These are phyloP conservation scores for Suhomyces kilbournensis DNA, from an alignment of 805 yeast genomes.

Conservation along the genomic window DNA sequence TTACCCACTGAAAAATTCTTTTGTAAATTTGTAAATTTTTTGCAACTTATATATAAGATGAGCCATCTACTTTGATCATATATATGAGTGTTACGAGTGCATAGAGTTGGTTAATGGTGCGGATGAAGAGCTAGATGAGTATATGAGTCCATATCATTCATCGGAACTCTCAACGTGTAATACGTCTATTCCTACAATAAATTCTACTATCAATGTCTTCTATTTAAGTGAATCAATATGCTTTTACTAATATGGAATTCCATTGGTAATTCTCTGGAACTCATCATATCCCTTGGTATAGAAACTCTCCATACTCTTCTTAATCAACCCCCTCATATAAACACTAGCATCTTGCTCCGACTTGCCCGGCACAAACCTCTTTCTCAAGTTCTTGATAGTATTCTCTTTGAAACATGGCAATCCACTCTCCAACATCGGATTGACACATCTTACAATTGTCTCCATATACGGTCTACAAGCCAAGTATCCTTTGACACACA, in stretches of 20 bases:
- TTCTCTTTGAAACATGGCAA: conserved; percentile 92
- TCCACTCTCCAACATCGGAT: conserved; percentile 93
- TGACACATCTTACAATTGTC: conserved; percentile 76
- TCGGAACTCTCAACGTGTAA: too few relatives aligned
- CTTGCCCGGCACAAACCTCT: conserved; percentile 77
- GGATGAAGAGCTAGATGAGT: too few relatives aligned
- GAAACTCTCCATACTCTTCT: conserved; percentile 78
- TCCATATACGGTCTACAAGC: conserved; percentile 88
- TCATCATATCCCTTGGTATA: conserved; percentile 96
- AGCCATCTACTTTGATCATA: too few relatives aligned
- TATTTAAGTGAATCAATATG: too few relatives aligned
- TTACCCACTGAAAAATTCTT: too few relatives aligned
- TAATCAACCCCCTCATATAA: conserved; percentile 70
- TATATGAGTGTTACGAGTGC: too few relatives aligned
- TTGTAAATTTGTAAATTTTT: too few relatives aligned
- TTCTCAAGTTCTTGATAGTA: conserved; percentile 74
- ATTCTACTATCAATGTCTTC: too few relatives aligned
- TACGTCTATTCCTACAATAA: too few relatives aligned
- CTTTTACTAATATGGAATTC: conserved; percentile 77
- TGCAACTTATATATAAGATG: too few relatives aligned
- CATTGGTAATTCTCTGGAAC: conserved; percentile 94
- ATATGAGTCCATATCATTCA: too few relatives aligned
- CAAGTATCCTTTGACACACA: conserved; percentile 88
- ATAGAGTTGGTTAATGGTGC: too few relatives aligned
- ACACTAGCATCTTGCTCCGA: conserved; percentile 82